A percentile compares a stretch with the other conserved stretches of the same genome.
These are phyloP conservation scores for Pelagomonas calceolata DNA, from an alignment of 108 stramenopile genomes.

Conservation along the genomic window DNA sequence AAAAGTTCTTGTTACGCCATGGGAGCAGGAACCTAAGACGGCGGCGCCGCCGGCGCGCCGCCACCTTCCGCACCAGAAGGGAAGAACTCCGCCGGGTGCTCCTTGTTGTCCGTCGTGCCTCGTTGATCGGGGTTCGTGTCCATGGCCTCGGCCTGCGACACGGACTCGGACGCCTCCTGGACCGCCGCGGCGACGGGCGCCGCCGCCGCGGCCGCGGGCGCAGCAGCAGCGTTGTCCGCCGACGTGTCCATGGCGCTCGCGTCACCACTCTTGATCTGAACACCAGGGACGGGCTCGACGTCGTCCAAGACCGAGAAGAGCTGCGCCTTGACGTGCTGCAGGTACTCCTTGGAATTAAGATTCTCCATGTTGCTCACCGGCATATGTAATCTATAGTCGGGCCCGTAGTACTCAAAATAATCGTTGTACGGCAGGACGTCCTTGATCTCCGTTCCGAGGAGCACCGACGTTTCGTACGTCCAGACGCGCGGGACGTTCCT, in stretches of 20 bases:
- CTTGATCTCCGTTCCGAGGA: slow-evolving; percentile 69
- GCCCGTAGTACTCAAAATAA: slow-evolving; percentile 98
- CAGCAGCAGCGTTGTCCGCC: too few relatives aligned
- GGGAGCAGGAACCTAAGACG: too few relatives aligned
- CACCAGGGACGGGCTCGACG: slow-evolving; percentile 67
- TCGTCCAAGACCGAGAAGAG: slow-evolving; percentile 59
- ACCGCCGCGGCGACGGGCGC: too few relatives aligned
- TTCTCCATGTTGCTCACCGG: slow-evolving; percentile 95
- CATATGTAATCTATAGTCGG: slow-evolving; percentile 90
- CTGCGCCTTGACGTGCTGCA: slow-evolving; percentile 71
- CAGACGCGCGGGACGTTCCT: slow-evolving; percentile 97
- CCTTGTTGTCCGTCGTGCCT: not conserved
- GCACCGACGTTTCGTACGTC: slow-evolving; percentile 91
- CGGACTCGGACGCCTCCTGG: not conserved
- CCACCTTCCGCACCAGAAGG: not conserved
- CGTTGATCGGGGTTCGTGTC: not conserved
- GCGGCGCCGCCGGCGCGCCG: too few relatives aligned
- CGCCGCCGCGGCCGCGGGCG: too few relatives aligned
- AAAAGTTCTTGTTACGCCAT: too few relatives aligned
- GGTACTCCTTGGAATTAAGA: slow-evolving; percentile 72
- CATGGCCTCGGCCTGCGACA: not conserved
- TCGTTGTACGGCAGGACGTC: slow-evolving; percentile 93
- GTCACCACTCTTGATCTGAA: slow-evolving; percentile 67
- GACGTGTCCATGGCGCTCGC: slow-evolving; percentile 28
- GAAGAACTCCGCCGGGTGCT: not conserved